Evolutionary conservation across 1,284 basidiomycete genomes (phyloP).

Genomic region (Ceratobasidium sp.): DNA sequence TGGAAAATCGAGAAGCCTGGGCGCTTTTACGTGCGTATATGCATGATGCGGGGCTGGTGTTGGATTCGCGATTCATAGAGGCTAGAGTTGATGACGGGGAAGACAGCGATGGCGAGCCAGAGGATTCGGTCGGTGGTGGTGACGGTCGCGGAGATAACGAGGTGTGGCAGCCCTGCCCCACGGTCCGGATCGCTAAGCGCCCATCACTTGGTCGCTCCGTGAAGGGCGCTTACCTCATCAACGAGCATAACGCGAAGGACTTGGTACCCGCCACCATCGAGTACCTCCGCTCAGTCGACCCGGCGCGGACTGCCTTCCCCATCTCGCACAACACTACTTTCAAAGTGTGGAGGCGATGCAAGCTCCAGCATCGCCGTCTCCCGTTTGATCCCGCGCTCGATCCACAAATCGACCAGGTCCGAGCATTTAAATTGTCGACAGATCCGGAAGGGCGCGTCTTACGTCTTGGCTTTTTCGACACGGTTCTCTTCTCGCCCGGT

Average conservation of each 20-base stretch:
- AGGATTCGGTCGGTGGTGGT: background rate
- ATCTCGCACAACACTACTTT: background rate
- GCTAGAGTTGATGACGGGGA: background rate
- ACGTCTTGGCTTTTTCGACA: background rate
- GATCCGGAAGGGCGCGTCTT: background rate
- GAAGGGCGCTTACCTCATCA: background rate
- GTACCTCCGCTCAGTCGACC: background rate
- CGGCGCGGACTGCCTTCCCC: background rate
- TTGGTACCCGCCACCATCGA: background rate
- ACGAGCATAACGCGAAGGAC: background rate
- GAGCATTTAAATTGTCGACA: background rate
- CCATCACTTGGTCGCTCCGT: too few relatives aligned
- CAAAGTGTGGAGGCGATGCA: slow-evolving; percentile 12
- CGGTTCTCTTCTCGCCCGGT: background rate
- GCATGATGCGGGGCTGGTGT: background rate
- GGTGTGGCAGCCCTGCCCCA: background rate
- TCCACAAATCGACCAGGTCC: slow-evolving; percentile 2
- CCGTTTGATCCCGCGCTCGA: background rate
- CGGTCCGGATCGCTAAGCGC: background rate
- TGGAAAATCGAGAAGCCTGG: slow-evolving; percentile 12
- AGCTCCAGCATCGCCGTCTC: background rate
- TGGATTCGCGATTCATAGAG: background rate
- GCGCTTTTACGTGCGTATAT: slow-evolving; percentile 1
- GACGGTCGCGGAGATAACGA: background rate
- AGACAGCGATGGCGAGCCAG: background rate